Base-by-base conservation (phyloP, 257 asterid species). In the Plantago major region DNA sequence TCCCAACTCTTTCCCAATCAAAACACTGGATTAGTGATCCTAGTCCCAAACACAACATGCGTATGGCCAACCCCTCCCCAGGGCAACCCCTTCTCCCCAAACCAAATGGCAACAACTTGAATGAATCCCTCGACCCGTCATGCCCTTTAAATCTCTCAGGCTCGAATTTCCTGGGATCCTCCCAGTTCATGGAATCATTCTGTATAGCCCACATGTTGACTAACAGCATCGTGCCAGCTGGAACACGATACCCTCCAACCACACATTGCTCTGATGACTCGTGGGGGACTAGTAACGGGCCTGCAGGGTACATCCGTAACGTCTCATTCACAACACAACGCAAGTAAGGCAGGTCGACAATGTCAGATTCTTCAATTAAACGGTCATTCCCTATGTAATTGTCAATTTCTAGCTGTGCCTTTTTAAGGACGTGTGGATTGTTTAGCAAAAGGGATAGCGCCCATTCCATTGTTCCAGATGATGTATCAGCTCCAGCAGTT, bases 31-130 rank as follows among this genome's bases (percentile, higher is more conserved):
- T 67, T 6, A 67, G 12, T 4, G 71, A 46, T 16, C 71, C 71
- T 46, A 67, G 48, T 28, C 48, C 52, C 10, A 47, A 12, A 11
- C 71, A 58, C 5, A 67, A 19, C 51, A 67, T 42, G 6, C 65
- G 71, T 12, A 58, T 6, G 0, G 65, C 71, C 42, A 67, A 58
- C 3, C 65, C 65, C 60, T 67, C 71, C 51, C 72, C 75, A 0
- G 75, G 73, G 30, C 79, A 74, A 44, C 75, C 67, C 46, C 79
- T 60, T 46, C 79, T 55, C 22, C 79, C 75, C 0, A 69, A 65
- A 15, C 79, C 69, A 65, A 74, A 74, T 5, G 79, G 75, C 50
- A 74, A 16, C 18, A 69, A 33, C 11, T 62, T 46, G 59, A 60
- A 74, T 14, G 63, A 58, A 15, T 64, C 46, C 38, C 69, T 53